Percentiles rank a stretch among this genome's conserved stretches.
These are phyloP conservation scores for Acanthamoeba castellanii DNA, from an alignment of 208 protist species.

Conservation along the genomic window DNA sequence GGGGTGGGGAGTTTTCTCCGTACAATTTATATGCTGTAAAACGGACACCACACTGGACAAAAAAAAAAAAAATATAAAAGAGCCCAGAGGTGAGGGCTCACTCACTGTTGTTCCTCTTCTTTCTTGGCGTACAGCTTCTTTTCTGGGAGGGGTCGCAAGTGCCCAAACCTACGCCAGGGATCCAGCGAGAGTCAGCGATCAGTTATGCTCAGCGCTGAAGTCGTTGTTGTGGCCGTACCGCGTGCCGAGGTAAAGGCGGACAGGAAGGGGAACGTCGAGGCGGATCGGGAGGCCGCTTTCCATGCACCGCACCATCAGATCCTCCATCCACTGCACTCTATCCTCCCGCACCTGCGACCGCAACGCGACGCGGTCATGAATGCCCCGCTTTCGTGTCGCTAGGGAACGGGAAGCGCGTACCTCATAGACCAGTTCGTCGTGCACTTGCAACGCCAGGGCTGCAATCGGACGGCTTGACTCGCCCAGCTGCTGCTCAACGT, in stretches of 20 bases:
- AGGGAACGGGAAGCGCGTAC: background rate
- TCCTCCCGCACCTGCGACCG: conserved; percentile 47
- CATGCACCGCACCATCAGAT: conserved; percentile 50
- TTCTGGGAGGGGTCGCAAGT: background rate
- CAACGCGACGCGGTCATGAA: background rate
- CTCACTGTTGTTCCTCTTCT: background rate
- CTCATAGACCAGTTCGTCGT: conserved; percentile 65
- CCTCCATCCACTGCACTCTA: conserved; percentile 51
- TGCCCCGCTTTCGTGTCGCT: background rate
- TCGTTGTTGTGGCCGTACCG: background rate
- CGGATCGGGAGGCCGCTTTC: conserved; percentile 43
- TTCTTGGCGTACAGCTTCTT: background rate
- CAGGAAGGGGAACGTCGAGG: conserved; percentile 49
- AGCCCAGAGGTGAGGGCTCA: too few species aligned
- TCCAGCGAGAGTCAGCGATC: background rate
- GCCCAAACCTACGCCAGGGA: background rate
- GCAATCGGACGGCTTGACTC: background rate
- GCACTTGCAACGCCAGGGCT: conserved; percentile 33
- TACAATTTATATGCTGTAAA: too few species aligned
- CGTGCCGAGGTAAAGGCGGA: conserved; percentile 46
- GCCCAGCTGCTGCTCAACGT: background rate
- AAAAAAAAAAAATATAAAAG: too few species aligned
- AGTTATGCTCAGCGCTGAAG: background rate
- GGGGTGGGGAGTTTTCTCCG: too few species aligned
- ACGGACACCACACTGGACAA: too few species aligned